phyloP scores from a whole-genome alignment of 164 flowering plant species.

The Akebia trifoliata region DNA sequence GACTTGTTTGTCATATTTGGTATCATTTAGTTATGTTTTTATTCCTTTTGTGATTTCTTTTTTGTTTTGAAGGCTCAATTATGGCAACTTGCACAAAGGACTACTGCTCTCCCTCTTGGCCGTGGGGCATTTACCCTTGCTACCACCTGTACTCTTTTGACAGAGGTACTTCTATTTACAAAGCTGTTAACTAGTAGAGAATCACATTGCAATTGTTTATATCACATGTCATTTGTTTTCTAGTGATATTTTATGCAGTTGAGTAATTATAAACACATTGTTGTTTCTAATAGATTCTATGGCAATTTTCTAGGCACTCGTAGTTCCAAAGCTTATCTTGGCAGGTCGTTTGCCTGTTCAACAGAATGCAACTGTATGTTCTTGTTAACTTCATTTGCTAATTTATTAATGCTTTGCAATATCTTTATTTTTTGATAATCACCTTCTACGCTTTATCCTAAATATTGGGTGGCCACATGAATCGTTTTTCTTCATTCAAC shows the following conservation, averaged over 20 bases:
- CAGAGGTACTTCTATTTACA: conserved; percentile 63
- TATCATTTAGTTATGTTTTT: conserved; percentile 12
- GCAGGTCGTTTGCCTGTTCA: conserved; percentile 98
- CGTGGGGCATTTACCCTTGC: conserved; percentile 98
- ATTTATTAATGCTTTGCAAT: neutral
- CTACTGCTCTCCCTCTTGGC: conserved; percentile 91
- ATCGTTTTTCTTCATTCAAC: neutral
- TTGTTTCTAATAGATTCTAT: conserved; percentile 7
- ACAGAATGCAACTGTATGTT: conserved; percentile 94
- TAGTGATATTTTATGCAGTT: neutral
- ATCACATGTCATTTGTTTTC: neutral
- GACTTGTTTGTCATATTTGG: conserved; percentile 6
- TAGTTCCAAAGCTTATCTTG: conserved; percentile 87
- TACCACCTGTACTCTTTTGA: conserved; percentile 76
- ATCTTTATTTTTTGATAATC: neutral
- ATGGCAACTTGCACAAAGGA: conserved; percentile 97
- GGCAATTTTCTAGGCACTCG: conserved; percentile 56
- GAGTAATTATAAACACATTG: too few species aligned
- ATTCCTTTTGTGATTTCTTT: neutral
- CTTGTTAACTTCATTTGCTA: conserved; percentile 1
- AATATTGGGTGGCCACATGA: too few species aligned
- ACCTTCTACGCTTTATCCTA: too few species aligned
- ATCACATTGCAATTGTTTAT: neutral
- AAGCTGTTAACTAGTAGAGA: neutral
- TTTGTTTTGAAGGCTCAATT: conserved; percentile 59